phyloP scores from a whole-genome alignment of 495 filamentous ascomycete genomes.

The Massariosphaeria phaeospora region DNA sequence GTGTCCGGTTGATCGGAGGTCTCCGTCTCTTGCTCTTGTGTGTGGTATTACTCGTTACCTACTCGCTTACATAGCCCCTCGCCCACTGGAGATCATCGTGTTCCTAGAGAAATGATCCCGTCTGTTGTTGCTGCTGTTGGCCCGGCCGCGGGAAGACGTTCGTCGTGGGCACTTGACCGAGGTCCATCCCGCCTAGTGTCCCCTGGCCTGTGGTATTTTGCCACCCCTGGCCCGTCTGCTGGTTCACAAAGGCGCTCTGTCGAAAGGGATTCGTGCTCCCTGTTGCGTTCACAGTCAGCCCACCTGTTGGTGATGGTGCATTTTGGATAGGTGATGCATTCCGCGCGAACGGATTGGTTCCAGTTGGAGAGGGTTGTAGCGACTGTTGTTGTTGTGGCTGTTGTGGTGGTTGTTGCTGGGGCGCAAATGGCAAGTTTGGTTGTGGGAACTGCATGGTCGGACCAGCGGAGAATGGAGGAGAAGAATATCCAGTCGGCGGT shows the following conservation, averaged over 20 bases:
- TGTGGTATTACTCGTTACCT: no score
- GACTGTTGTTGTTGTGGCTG: slow-evolving; percentile 36
- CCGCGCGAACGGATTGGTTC: slow-evolving; percentile 68
- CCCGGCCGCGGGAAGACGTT: slow-evolving; percentile 83
- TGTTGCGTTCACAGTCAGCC: slow-evolving; percentile 60
- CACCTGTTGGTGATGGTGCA: slow-evolving; percentile 32
- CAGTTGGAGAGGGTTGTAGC: slow-evolving; percentile 58
- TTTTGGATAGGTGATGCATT: slow-evolving; percentile 34
- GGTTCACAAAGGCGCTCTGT: slow-evolving; percentile 80
- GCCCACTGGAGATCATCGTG: not conserved
- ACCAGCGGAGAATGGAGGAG: slow-evolving; percentile 19
- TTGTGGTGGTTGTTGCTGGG: slow-evolving; percentile 19
- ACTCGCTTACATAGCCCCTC: not conserved
- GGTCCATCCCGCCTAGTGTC: slow-evolving; percentile 71
- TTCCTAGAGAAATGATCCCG: not conserved
- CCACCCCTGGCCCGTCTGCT: slow-evolving; percentile 81
- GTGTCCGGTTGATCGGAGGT: no score
- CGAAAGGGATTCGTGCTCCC: slow-evolving; percentile 95
- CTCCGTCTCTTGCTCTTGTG: no score
- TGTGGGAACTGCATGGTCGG: slow-evolving; percentile 13
- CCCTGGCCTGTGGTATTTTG: slow-evolving; percentile 60
- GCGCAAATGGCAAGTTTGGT: slow-evolving; percentile 15
- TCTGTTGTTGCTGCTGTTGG: slow-evolving; percentile 34
- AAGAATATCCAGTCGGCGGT: slow-evolving; percentile 16
- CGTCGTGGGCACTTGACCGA: slow-evolving; percentile 69